Percentiles rank a stretch among this genome's conserved stretches.
Conservation (phyloP, 768 basidiomycete genomes). For the Leccinum disarticulatum region DNA sequence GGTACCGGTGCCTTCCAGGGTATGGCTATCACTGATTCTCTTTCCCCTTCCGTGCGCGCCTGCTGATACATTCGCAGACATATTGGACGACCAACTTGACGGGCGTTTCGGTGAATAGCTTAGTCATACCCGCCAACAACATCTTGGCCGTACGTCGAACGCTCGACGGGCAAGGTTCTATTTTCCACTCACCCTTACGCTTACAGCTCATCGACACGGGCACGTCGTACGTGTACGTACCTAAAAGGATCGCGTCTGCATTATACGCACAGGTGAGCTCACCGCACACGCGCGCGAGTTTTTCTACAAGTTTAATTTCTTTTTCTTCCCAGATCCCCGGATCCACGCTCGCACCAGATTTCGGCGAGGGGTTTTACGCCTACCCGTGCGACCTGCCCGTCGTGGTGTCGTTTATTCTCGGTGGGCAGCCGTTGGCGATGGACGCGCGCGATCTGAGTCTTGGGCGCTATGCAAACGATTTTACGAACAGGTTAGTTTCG, state of each 20-base stretch:
- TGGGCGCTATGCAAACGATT: slow-evolving; percentile 38
- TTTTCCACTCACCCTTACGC: not conserved
- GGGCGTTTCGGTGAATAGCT: slow-evolving; percentile 38
- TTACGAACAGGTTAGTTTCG: slow-evolving; percentile 2
- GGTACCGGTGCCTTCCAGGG: slow-evolving; percentile 41
- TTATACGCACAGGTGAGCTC: slow-evolving; percentile 47
- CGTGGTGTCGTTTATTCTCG: slow-evolving; percentile 46
- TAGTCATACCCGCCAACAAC: slow-evolving; percentile 5
- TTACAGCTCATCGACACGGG: slow-evolving; percentile 66
- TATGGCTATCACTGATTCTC: slow-evolving; percentile 8
- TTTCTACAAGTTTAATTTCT: too few species aligned
- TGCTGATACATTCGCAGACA: slow-evolving; percentile 37
- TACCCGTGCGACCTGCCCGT: slow-evolving; percentile 48
- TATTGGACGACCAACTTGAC: slow-evolving; percentile 61
- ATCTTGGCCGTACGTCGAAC: slow-evolving; percentile 18
- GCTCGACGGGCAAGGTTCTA: not conserved
- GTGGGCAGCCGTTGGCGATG: slow-evolving; percentile 40
- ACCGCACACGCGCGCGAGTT: not conserved
- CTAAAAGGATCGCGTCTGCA: slow-evolving; percentile 38
- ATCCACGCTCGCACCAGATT: slow-evolving; percentile 39
- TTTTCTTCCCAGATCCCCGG: slow-evolving; percentile 55
- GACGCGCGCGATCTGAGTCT: slow-evolving; percentile 55
- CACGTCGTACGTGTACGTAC: slow-evolving; percentile 63
- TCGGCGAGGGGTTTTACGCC: slow-evolving; percentile 51
- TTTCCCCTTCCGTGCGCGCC: too few species aligned